Evolutionary conservation across 139 green algal species (phyloP).

Genomic region (Astrephomene gubernaculifera): DNA sequence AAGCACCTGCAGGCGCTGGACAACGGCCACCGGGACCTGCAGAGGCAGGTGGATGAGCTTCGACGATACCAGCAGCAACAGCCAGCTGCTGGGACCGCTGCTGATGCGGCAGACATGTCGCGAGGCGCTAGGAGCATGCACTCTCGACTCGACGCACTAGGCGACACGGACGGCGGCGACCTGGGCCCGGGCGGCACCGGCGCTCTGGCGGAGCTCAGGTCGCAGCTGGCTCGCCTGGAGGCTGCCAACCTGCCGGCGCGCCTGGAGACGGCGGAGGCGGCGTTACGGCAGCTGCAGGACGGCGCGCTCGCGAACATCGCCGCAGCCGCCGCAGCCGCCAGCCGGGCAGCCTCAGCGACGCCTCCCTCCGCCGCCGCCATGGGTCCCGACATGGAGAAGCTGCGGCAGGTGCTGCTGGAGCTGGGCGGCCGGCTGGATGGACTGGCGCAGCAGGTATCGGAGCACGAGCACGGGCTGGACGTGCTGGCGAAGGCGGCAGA

Average conservation of each 20-base stretch:
- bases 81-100: neutral
- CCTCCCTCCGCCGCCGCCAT: neutral
- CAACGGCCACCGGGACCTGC: neutral
- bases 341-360: neutral
- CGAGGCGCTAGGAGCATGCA: no score
- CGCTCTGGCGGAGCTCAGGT: neutral
- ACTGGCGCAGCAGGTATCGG: neutral
- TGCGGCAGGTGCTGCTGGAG: neutral
- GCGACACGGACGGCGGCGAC: no score
- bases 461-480: conserved; percentile 44
- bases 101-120: neutral
- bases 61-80: neutral
- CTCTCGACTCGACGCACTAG: no score
- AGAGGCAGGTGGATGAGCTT: neutral
- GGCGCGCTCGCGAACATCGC: neutral
- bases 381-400: neutral
- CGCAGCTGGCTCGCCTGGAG: neutral
- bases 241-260: neutral
- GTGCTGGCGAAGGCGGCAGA: conserved; percentile 36
- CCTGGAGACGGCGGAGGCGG: neutral
- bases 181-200: no score
- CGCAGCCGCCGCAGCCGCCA: neutral
- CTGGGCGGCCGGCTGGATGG: neutral
- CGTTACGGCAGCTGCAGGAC: neutral
- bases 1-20: conserved; percentile 11